These are phyloP conservation scores for Naganishia friedmannii DNA, from an alignment of 768 basidiomycete species.

Conservation along the genomic window DNA sequence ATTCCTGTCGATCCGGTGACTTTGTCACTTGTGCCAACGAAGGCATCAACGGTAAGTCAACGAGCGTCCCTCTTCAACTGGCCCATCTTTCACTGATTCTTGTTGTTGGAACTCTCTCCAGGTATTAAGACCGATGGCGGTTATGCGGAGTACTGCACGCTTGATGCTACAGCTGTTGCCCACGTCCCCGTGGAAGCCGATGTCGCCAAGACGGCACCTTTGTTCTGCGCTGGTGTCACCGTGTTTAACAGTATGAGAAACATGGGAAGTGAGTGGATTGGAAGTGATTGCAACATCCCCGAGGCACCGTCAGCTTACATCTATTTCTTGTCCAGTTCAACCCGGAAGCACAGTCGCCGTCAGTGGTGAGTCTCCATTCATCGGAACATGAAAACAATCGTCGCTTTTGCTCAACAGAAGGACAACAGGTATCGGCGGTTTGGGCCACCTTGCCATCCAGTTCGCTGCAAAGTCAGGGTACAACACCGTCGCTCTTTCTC, in stretches of 20 bases:
- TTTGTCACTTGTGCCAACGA: constrained; percentile 35
- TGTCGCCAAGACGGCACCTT: constrained; percentile 32
- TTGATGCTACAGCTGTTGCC: constrained; percentile 27
- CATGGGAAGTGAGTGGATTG: constrained; percentile 32
- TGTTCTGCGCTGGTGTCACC: constrained; percentile 54
- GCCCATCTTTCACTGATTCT: too few species aligned
- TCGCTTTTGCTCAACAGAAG: neutral
- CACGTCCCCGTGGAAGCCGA: constrained; percentile 29
- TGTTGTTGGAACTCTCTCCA: neutral
- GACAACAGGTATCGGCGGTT: constrained; percentile 17
- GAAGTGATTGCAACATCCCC: neutral
- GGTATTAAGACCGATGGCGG: constrained; percentile 10
- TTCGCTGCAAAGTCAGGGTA: constrained; percentile 53
- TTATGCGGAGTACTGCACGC: constrained; percentile 33
- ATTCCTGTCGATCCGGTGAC: constrained; percentile 31
- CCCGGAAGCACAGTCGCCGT: constrained; percentile 23
- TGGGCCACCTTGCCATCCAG: constrained; percentile 41
- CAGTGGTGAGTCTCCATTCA: constrained; percentile 15
- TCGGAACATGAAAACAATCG: neutral
- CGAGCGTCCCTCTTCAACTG: neutral
- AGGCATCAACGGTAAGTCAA: constrained; percentile 35
- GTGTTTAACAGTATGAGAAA: constrained; percentile 51
- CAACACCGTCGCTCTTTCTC: constrained; percentile 52
- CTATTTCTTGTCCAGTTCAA: neutral
- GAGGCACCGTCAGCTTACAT: neutral